Base-by-base conservation (phyloP, 2,329 filamentous ascomycete genomes). In the Xylaria sp. region DNA sequence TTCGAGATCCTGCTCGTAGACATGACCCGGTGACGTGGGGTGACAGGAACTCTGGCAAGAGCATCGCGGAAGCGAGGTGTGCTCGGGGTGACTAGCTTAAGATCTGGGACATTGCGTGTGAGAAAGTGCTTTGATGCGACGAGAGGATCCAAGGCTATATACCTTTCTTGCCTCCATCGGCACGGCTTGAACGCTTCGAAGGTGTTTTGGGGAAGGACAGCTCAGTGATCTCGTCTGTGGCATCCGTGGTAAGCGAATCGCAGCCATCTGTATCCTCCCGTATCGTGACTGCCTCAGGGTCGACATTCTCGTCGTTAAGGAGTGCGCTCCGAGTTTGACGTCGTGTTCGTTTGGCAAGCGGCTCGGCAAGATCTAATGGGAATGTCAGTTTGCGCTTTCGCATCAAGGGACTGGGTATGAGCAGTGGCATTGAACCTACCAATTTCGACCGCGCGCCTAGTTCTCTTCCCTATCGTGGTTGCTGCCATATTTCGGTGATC, bases 11-110 rank as follows among this genome's bases (percentile, higher is more conserved):
- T 91, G 66, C 89, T 91, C 37, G 86, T 85, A 12, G 94, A 87
- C 79, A 92, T 89, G 61, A 97, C 89, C 60, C 92, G 87, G 75
- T 96, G 93, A 61, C 92, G 88, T 45, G 94, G 94, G 4, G 94
- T 97, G 57, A 89, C 83, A 2, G 91, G 90, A 19, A 88, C 84
- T 66, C 87, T 84, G 54, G 87, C 85, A 62, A 94, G 83, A 50
- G 86, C 92, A 87, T 97, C 90, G 76, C 91, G 87, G 73, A 92
- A 91, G 69, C 92, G 85, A 25, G 91, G 89, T 11, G 92, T 94
- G 21, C 87, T 86, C 1, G 92, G 92, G 2, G 89, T 91, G 53
- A 88, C 81, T 14, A 86, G 86, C 49, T 78, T 85, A 72, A 81
- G 76, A 55, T 63, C 63, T 31, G 5, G 45, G 67, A 69, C 35